Percentiles rank a stretch among this genome's conserved stretches.
Evolutionary conservation across 208 protist species (phyloP).

Genomic region (Herpetomonas samuelpessoai): DNA sequence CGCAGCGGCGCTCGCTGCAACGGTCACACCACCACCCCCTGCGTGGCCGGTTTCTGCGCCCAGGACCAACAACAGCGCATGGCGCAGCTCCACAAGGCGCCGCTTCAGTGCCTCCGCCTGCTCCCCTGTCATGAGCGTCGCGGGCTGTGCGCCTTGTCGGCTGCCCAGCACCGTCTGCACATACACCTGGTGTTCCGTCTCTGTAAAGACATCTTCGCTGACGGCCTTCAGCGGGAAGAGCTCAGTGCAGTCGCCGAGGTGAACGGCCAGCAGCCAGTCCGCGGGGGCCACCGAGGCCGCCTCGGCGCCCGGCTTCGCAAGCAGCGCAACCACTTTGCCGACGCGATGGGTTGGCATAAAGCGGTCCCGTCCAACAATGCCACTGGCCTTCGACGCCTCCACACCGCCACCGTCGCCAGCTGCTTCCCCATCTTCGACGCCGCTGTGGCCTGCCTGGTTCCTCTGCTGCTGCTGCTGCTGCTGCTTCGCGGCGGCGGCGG

Average conservation of each 20-base stretch:
- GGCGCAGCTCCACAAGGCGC: too few species aligned
- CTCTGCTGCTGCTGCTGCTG: slow-evolving; percentile 13
- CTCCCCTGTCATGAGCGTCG: not conserved
- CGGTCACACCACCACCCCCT: too few species aligned
- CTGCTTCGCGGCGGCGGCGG: slow-evolving; percentile 5
- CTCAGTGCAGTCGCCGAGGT: slow-evolving; percentile 66
- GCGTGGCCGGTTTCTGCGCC: too few species aligned
- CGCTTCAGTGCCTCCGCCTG: too few species aligned
- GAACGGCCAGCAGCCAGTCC: slow-evolving; percentile 59
- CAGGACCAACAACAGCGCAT: too few species aligned
- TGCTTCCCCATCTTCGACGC: too few species aligned
- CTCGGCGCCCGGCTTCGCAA: slow-evolving; percentile 31
- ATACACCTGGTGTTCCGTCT: slow-evolving; percentile 59
- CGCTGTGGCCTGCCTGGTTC: too few species aligned
- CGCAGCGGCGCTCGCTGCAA: too few species aligned
- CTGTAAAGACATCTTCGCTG: slow-evolving; percentile 47
- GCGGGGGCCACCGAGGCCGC: slow-evolving; percentile 13
- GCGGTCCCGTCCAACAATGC: too few species aligned
- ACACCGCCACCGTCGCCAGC: too few species aligned
- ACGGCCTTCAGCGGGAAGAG: slow-evolving; percentile 41
- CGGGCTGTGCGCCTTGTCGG: too few species aligned
- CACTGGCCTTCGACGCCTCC: too few species aligned
- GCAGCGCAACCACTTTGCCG: slow-evolving; percentile 53
- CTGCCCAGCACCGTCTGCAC: slow-evolving; percentile 50
- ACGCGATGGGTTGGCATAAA: slow-evolving; percentile 48